phyloP scores from a whole-genome alignment of 2,329 filamentous ascomycete genomes.

The Grosmannia penicillata region DNA sequence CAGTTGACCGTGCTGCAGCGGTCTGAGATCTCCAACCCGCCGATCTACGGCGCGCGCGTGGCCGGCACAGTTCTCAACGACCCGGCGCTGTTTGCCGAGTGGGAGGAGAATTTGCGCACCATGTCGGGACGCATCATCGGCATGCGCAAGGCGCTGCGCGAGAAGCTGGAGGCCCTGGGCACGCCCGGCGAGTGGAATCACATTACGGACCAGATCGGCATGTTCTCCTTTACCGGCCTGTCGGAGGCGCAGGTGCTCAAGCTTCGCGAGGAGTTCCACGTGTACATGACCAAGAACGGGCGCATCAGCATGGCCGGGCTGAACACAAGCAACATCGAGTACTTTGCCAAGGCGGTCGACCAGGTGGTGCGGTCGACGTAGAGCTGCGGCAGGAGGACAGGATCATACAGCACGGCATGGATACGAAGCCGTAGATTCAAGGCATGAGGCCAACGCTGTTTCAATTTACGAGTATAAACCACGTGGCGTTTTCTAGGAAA shows the following conservation, averaged over 20 bases:
- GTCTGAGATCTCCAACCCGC: conserved; percentile 94
- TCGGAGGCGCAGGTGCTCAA: conserved; percentile 57
- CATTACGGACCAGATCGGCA: conserved; percentile 97
- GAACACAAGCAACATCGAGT: conserved; percentile 82
- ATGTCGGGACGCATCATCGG: conserved; percentile 93
- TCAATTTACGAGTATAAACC: no score
- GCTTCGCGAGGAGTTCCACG: conserved; percentile 54
- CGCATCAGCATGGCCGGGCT: conserved; percentile 97
- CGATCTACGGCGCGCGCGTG: conserved; percentile 84
- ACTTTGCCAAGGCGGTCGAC: conserved; percentile 81
- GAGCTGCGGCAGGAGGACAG: background rate
- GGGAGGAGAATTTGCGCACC: conserved; percentile 79
- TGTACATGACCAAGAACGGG: conserved; percentile 96
- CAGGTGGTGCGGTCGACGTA: conserved; percentile 52
- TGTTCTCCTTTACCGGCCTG: conserved; percentile 92
- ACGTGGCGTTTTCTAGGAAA: no score
- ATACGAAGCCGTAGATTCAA: no score
- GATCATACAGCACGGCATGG: no score
- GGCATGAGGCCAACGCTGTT: no score
- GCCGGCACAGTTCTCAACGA: conserved; percentile 78
- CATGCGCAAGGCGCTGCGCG: conserved; percentile 69
- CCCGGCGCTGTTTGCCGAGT: conserved; percentile 65
- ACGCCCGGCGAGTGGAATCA: conserved; percentile 93
- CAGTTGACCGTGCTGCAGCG: conserved; percentile 91
- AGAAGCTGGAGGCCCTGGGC: conserved; percentile 66